Conservation (phyloP, 306 rosid species). For the Quercus dentata region DNA sequence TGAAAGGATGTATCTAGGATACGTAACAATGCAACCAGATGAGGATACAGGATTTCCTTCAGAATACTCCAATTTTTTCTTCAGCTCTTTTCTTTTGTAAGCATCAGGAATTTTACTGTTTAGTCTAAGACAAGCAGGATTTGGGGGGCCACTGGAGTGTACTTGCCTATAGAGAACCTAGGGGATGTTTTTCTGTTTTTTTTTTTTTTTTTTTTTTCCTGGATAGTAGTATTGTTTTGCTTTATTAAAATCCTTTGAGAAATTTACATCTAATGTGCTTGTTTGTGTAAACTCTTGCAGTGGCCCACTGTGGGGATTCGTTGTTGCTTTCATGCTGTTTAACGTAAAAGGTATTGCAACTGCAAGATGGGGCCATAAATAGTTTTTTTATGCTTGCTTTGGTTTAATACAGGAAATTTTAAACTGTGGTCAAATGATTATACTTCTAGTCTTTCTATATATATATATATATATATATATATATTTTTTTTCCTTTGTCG, state of each 20-base stretch:
- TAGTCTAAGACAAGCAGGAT: neutral
- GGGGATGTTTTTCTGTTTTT: neutral
- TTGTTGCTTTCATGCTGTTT: slow-evolving; percentile 90
- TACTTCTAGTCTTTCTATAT: neutral
- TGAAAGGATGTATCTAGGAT: neutral
- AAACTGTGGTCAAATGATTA: neutral
- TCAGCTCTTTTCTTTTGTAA: neutral
- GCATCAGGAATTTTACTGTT: neutral
- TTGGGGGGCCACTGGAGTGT: neutral
- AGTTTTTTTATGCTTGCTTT: neutral
- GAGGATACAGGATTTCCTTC: neutral
- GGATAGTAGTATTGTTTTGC: slow-evolving; percentile 7
- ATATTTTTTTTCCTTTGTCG: neutral
- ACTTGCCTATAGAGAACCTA: neutral
- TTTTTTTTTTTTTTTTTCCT: neutral
- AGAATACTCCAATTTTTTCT: neutral
- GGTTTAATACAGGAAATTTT: neutral
- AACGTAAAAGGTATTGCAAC: slow-evolving; percentile 69
- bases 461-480: neutral
- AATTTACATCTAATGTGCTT: slow-evolving; percentile 21
- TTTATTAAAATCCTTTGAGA: slow-evolving; percentile 15
- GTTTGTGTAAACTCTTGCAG: slow-evolving; percentile 53
- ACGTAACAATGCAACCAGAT: neutral
- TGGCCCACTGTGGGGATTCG: slow-evolving; percentile 94
- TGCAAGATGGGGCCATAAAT: slow-evolving; percentile 5